phyloP scores from a whole-genome alignment of 176 grass and related monocot genomes.

The Raddia guianensis region DNA sequence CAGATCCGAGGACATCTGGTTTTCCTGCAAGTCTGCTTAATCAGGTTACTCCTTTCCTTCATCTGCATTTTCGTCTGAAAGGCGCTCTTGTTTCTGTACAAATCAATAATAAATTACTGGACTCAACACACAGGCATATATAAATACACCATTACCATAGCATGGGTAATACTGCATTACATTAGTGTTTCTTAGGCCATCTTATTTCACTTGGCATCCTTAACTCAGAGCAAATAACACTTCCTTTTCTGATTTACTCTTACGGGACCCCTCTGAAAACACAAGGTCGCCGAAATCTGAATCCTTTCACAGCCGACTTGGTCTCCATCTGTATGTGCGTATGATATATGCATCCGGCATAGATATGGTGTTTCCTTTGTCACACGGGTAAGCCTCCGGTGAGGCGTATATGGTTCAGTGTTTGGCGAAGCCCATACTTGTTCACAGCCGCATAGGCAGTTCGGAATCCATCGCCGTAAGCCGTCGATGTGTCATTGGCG shows the following conservation, averaged over 20 bases:
- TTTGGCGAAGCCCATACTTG: slow-evolving; percentile 74
- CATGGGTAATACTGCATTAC: slow-evolving; percentile 28
- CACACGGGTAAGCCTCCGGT: slow-evolving; percentile 61
- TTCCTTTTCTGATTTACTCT: slow-evolving; percentile 48
- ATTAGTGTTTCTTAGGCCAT: slow-evolving; percentile 12
- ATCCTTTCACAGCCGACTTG: background rate
- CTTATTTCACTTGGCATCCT: slow-evolving; percentile 34
- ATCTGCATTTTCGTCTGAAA: slow-evolving; percentile 10
- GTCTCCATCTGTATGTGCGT: slow-evolving; percentile 20
- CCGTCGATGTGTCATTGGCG: slow-evolving; percentile 72
- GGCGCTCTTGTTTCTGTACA: background rate
- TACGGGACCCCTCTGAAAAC: slow-evolving; percentile 49
- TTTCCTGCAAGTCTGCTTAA: background rate
- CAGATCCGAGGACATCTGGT: background rate
- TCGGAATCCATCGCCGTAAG: slow-evolving; percentile 93
- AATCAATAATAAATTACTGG: slow-evolving; percentile 21
- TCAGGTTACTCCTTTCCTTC: slow-evolving; percentile 16
- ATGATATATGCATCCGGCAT: slow-evolving; percentile 14
- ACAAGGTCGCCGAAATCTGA: slow-evolving; percentile 41
- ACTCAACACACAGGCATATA: background rate
- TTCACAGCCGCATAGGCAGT: slow-evolving; percentile 71
- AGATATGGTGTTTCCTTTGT: slow-evolving; percentile 31
- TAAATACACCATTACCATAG: slow-evolving; percentile 32
- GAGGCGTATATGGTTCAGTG: slow-evolving; percentile 73
- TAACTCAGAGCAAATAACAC: slow-evolving; percentile 42